A percentile compares a stretch with the other conserved stretches of the same genome.
phyloP scores from a whole-genome alignment of 148 eudicot genomes.

The Simmondsia chinensis region DNA sequence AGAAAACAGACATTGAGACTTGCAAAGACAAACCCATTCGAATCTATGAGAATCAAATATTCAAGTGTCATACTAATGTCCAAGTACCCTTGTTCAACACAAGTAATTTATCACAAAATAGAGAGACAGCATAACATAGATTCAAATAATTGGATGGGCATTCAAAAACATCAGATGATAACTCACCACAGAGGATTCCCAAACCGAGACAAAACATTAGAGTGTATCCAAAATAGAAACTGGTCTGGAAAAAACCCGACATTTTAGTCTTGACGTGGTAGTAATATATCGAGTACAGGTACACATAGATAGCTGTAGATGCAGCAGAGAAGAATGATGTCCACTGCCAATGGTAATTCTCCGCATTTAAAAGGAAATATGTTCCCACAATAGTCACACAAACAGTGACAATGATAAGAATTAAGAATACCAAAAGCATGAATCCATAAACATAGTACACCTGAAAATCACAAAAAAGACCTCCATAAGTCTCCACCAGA shows the following conservation, averaged over 20 bases:
- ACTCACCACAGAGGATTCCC: slow-evolving; percentile 81
- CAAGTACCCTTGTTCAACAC: no score
- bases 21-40: no score
- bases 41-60: no score
- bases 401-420: slow-evolving; percentile 79
- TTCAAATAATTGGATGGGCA: background rate
- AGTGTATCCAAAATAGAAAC: slow-evolving; percentile 95
- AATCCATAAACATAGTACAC: slow-evolving; percentile 94
- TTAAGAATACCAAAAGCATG: slow-evolving; percentile 89
- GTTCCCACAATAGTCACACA: slow-evolving; percentile 98
- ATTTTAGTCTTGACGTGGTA: slow-evolving; percentile 89
- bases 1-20: no score
- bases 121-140: background rate
- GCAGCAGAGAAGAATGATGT: slow-evolving; percentile 90
- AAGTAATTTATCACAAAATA: background rate
- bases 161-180: background rate
- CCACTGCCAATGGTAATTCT: slow-evolving; percentile 98
- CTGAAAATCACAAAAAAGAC: slow-evolving; percentile 27
- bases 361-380: slow-evolving; percentile 96
- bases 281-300: slow-evolving; percentile 81
- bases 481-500: no score
- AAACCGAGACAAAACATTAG: slow-evolving; percentile 78
- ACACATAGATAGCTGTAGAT: slow-evolving; percentile 83
- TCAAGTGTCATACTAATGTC: no score
- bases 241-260: slow-evolving; percentile 96